Evolutionary conservation across 352 stramenopile genomes (phyloP).

Genomic region (Phytophthora palmivora): DNA sequence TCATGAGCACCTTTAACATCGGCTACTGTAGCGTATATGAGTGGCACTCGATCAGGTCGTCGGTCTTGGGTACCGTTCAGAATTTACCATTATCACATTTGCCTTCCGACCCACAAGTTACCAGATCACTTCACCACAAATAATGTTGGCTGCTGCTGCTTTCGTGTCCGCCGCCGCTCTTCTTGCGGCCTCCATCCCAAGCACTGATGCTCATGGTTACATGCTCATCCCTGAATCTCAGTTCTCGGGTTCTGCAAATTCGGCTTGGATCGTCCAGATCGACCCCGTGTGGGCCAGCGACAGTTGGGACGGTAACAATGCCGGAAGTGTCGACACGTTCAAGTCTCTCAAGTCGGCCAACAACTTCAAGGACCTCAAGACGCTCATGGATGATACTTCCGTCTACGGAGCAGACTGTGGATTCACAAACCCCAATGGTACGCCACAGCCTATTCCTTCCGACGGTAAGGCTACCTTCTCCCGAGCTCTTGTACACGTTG

Average conservation of each 20-base stretch:
- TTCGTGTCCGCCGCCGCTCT: constrained; percentile 30
- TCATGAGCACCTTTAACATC: too few relatives aligned
- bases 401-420: constrained; percentile 45
- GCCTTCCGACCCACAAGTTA: constrained; percentile 1
- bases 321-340: constrained; percentile 34
- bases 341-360: constrained; percentile 35
- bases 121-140: background rate
- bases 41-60: too few relatives aligned
- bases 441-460: constrained; percentile 41
- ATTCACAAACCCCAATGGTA: constrained; percentile 42
- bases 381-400: constrained; percentile 47
- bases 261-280: constrained; percentile 46
- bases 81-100: constrained; percentile 21
- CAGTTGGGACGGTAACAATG: constrained; percentile 44
- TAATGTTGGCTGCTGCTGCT: constrained; percentile 32
- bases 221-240: constrained; percentile 43
- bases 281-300: constrained; percentile 37
- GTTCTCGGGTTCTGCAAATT: constrained; percentile 40
- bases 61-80: too few relatives aligned
- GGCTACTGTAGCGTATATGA: too few relatives aligned
- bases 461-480: constrained; percentile 48
- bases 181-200: constrained; percentile 24
- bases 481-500: constrained; percentile 38
- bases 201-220: constrained; percentile 38
- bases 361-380: constrained; percentile 42